phyloP scores from a whole-genome alignment of 257 asterid species.

The Nicotiana obtusifolia region DNA sequence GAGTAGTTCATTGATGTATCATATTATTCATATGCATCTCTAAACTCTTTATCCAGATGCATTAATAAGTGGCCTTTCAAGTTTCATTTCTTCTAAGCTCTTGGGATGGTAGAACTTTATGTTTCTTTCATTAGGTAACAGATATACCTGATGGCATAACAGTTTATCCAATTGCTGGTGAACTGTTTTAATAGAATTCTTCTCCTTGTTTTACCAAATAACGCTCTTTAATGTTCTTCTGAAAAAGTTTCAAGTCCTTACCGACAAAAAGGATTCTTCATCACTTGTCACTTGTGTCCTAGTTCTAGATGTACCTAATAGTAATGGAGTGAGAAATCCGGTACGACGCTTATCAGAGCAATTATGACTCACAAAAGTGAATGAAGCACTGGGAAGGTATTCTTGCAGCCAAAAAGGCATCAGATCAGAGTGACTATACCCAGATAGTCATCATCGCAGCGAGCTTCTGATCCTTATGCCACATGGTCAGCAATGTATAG shows the following conservation, averaged over 20 bases:
- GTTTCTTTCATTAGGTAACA: background rate
- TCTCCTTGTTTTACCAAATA: background rate
- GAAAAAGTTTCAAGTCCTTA: too few relatives aligned
- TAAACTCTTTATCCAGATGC: background rate
- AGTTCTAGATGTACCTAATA: too few relatives aligned
- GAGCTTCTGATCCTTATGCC: background rate
- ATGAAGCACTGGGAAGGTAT: background rate
- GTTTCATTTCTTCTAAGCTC: background rate
- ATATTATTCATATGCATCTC: background rate
- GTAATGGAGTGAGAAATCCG: background rate
- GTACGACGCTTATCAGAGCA: background rate
- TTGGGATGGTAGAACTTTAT: background rate
- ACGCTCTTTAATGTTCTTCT: background rate
- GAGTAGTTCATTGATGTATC: background rate
- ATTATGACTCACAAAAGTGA: background rate
- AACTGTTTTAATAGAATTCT: background rate
- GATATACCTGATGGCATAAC: too few relatives aligned
- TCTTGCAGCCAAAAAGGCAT: background rate
- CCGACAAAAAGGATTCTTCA: too few relatives aligned
- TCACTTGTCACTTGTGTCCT: too few relatives aligned
- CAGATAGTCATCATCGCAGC: background rate
- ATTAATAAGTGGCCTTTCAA: background rate
- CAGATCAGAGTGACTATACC: background rate
- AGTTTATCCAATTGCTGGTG: background rate
- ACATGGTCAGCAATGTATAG: background rate